These are phyloP conservation scores for Saturnispora gosingensis DNA, from an alignment of 805 yeast genomes.

Conservation along the genomic window DNA sequence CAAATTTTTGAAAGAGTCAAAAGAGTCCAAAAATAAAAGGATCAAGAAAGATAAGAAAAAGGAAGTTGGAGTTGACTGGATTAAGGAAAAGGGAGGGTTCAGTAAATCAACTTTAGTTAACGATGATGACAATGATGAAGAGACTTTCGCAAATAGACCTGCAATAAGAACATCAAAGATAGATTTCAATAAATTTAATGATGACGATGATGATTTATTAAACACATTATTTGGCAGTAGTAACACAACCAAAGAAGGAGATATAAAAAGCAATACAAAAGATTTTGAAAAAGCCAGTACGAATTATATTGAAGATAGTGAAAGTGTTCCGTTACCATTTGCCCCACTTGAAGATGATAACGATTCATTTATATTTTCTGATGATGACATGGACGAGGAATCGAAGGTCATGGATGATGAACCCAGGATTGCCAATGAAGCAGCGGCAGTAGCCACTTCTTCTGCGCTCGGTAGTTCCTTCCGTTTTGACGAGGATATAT, in stretches of 20 bases:
- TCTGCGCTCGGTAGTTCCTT: neutral
- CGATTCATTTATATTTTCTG: neutral
- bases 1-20: neutral
- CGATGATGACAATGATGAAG: neutral
- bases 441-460: neutral
- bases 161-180: neutral
- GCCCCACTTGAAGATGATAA: neutral
- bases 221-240: neutral
- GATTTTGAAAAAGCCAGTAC: neutral
- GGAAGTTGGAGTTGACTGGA: constrained; percentile 22
- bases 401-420: neutral
- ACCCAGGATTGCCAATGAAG: neutral
- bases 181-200: constrained; percentile 6
- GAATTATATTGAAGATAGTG: neutral
- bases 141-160: neutral
- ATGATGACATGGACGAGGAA: neutral
- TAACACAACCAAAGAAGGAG: neutral
- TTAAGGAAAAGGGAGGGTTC: constrained; percentile 40
- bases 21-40: neutral
- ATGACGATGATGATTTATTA: constrained; percentile 6
- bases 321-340: neutral
- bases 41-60: neutral
- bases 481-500: constrained; percentile 5
- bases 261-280: neutral
- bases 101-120: constrained; percentile 18